Evolutionary conservation across 1,284 basidiomycete species (phyloP).

Genomic region (Grifola frondosa): DNA sequence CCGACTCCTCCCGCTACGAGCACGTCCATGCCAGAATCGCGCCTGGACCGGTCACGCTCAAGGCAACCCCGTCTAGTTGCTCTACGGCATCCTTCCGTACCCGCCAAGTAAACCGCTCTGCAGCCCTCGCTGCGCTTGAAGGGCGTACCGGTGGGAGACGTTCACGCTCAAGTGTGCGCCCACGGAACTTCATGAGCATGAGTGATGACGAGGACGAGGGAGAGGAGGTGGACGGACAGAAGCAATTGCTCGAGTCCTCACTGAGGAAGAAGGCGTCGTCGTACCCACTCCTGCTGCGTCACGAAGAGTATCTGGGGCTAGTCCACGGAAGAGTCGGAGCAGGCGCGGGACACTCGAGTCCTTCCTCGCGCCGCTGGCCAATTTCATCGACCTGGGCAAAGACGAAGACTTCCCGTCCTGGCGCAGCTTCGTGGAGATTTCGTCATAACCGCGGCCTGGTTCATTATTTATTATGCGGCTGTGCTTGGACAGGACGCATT

Average conservation of each 20-base stretch:
- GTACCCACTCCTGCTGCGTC: conserved; percentile 18
- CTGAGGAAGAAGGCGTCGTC: conserved; percentile 34
- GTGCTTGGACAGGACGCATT: too few relatives aligned
- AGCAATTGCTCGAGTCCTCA: conserved; percentile 25
- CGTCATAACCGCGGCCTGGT: too few relatives aligned
- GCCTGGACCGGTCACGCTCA: conserved; percentile 11
- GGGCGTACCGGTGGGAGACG: conserved; percentile 40
- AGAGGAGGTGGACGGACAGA: conserved; percentile 12
- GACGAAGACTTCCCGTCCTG: conserved; percentile 48
- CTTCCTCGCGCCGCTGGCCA: conserved; percentile 47
- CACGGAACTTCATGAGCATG: conserved; percentile 64
- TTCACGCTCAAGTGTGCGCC: conserved; percentile 19
- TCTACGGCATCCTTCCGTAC: conserved; percentile 29
- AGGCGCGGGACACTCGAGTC: conserved; percentile 43
- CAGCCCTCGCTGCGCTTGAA: conserved; percentile 63
- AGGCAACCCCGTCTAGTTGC: conserved; percentile 24
- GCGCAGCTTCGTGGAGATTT: conserved; percentile 64
- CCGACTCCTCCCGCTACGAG: conserved; percentile 13
- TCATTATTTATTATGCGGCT: too few relatives aligned
- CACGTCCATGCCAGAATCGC: conserved; percentile 9
- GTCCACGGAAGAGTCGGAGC: conserved; percentile 15
- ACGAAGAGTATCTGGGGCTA: conserved; percentile 4
- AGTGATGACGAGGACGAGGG: conserved; percentile 58
- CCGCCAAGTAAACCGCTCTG: conserved; percentile 39
- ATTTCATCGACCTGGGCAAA: conserved; percentile 63